Evolutionary conservation across 345 rosid species (phyloP).

Genomic region (Nasturtium officinale): DNA sequence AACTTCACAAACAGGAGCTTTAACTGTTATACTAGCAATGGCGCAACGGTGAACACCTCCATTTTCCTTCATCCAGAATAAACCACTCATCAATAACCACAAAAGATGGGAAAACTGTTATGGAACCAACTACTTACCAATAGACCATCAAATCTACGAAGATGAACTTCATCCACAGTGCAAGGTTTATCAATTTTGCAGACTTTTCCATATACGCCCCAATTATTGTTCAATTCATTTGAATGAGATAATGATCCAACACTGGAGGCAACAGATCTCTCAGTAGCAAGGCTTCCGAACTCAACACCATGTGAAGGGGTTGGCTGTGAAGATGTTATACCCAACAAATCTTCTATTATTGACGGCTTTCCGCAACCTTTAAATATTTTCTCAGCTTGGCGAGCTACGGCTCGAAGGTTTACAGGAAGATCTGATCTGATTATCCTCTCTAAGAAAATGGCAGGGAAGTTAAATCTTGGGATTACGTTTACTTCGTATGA

Average conservation of each 20-base stretch:
- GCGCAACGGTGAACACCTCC: slow-evolving; percentile 97
- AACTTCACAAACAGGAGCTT: slow-evolving; percentile 89
- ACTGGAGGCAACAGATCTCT: slow-evolving; percentile 47
- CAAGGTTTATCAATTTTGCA: slow-evolving; percentile 80
- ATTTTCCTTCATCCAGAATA: slow-evolving; percentile 69
- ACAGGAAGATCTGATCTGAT: slow-evolving; percentile 94
- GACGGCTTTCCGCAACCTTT: slow-evolving; percentile 48
- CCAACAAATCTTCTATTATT: slow-evolving; percentile 39
- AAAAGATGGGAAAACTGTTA: slow-evolving; percentile 38
- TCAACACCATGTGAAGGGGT: slow-evolving; percentile 44
- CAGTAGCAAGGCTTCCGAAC: slow-evolving; percentile 41
- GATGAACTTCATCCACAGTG: slow-evolving; percentile 93
- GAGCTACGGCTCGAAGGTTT: slow-evolving; percentile 87
- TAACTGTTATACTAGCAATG: slow-evolving; percentile 93
- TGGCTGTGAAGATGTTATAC: slow-evolving; percentile 37
- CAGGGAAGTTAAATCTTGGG: slow-evolving; percentile 90
- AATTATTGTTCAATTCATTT: slow-evolving; percentile 58
- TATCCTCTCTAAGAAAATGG: slow-evolving; percentile 91
- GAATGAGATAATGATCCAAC: slow-evolving; percentile 48
- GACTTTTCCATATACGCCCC: slow-evolving; percentile 84
- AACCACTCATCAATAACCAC: slow-evolving; percentile 46
- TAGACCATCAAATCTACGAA: slow-evolving; percentile 92
- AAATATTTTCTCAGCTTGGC: slow-evolving; percentile 67
- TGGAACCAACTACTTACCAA: slow-evolving; percentile 60
- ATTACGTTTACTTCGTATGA: slow-evolving; percentile 87